These are phyloP conservation scores for Myrica gale DNA, from an alignment of 306 rosid genomes.

Conservation along the genomic window DNA sequence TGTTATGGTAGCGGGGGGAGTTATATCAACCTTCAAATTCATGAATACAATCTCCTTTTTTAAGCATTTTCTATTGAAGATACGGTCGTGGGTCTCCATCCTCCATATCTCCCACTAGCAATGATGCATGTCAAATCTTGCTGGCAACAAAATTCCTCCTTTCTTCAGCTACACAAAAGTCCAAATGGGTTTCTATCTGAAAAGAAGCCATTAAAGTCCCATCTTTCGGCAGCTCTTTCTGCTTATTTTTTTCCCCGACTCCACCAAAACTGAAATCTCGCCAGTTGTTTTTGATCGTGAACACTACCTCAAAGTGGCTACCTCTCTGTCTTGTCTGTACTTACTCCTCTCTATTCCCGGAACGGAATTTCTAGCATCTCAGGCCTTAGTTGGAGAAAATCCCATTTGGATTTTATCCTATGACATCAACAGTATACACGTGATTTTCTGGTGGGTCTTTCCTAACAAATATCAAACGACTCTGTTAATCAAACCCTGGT, in stretches of 20 bases:
- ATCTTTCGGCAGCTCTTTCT: not conserved
- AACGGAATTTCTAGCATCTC: constrained; percentile 2
- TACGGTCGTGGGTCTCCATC: constrained; percentile 43
- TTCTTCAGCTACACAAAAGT: constrained; percentile 59
- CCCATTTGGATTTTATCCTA: not conserved
- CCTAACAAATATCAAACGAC: not conserved
- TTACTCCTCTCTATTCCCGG: not conserved
- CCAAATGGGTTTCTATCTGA: constrained; percentile 41
- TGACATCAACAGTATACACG: not conserved
- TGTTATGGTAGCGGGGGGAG: not conserved
- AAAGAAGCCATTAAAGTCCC: constrained; percentile 2
- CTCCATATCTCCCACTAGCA: constrained; percentile 46
- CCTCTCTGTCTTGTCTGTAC: constrained; percentile 8
- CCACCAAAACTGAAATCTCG: constrained; percentile 29
- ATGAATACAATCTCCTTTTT: constrained; percentile 20
- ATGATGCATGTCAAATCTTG: constrained; percentile 55
- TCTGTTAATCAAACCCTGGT: not conserved
- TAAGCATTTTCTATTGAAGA: constrained; percentile 17
- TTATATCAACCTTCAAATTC: constrained; percentile 15
- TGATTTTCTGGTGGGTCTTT: not conserved
- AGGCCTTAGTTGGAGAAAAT: not conserved
- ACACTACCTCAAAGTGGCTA: constrained; percentile 10
- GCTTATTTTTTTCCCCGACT: not conserved
- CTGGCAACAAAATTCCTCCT: constrained; percentile 32
- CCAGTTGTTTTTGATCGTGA: constrained; percentile 22